phyloP scores from a whole-genome alignment of 2,329 filamentous ascomycete genomes.

The Ascosphaera apis region DNA sequence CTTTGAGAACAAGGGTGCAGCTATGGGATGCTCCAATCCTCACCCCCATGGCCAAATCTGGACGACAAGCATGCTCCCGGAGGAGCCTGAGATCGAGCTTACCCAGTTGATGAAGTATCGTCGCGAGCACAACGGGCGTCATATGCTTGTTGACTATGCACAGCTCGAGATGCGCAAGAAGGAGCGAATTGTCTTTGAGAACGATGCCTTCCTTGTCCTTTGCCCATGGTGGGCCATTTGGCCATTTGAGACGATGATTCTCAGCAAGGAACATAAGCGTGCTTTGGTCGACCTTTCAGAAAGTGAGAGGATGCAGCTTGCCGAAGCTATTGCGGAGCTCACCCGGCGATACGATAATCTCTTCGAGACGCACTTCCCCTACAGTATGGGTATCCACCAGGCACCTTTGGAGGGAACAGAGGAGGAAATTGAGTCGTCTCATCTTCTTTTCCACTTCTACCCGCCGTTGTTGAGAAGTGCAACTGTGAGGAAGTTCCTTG shows the following conservation, averaged over 20 bases:
- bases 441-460: constrained; percentile 96
- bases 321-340: constrained; percentile 68
- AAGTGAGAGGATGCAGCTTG: constrained; percentile 48
- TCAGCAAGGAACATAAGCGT: constrained; percentile 64
- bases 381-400: constrained; percentile 92
- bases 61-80: constrained; percentile 76
- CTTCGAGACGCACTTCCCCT: constrained; percentile 91
- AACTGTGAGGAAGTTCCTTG: constrained; percentile 85
- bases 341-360: constrained; percentile 87
- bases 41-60: constrained; percentile 94
- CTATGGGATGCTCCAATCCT: constrained; percentile 97
- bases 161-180: constrained; percentile 57
- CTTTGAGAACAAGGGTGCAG: constrained; percentile 93
- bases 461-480: constrained; percentile 79
- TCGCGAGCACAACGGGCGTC: constrained; percentile 43
- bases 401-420: constrained; percentile 61
- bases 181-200: constrained; percentile 75
- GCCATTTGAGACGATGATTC: constrained; percentile 87
- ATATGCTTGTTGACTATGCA: constrained; percentile 72
- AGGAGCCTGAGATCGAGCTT: constrained; percentile 67
- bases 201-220: constrained; percentile 60
- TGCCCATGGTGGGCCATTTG: constrained; percentile 97
- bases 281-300: constrained; percentile 60
- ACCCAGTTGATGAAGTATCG: constrained; percentile 59
- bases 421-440: constrained; percentile 68